A percentile compares a stretch with the other conserved stretches of the same genome.
Conservation (phyloP, 768 basidiomycete genomes). For the Gelatoporia subvermispora region DNA sequence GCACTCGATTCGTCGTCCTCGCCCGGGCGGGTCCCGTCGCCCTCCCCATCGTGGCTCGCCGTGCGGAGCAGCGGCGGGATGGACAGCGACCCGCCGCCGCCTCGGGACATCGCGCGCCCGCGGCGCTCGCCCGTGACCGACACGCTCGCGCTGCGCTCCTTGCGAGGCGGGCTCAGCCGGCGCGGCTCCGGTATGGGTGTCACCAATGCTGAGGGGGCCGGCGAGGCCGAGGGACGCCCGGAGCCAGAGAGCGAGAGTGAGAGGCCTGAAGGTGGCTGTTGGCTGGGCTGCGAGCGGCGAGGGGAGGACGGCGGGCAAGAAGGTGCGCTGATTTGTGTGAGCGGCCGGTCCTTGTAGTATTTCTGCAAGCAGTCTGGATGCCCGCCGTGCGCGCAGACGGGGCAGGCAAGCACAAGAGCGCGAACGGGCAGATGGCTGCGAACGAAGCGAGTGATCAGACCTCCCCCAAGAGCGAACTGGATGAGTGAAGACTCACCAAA, state of each 20-base stretch:
- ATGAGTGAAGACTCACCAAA: slow-evolving; percentile 51
- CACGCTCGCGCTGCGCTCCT: neutral
- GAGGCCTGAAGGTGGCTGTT: no score
- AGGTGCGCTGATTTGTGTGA: slow-evolving; percentile 15
- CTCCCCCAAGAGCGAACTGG: neutral
- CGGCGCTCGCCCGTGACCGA: slow-evolving; percentile 1
- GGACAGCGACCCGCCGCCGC: slow-evolving; percentile 1
- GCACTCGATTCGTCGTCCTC: neutral
- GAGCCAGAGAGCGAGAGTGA: no score
- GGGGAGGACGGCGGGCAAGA: neutral
- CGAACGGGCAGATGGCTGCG: slow-evolving; percentile 73
- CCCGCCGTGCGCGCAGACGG: slow-evolving; percentile 75
- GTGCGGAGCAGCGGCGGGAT: neutral
- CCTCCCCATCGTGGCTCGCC: slow-evolving; percentile 12
- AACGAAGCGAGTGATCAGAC: slow-evolving; percentile 6
- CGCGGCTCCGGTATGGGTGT: neutral
- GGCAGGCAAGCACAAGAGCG: slow-evolving; percentile 66
- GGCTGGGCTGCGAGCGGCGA: no score
- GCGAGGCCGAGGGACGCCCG: no score
- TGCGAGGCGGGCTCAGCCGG: neutral
- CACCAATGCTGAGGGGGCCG: neutral
- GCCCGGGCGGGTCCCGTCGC: slow-evolving; percentile 7
- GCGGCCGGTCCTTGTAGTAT: slow-evolving; percentile 58
- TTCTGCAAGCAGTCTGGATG: slow-evolving; percentile 73
- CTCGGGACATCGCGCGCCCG: slow-evolving; percentile 9